Evolutionary conservation across 2,329 filamentous ascomycete species (phyloP), one percentile per base, ranked within the genome.

Genomic region (Xylariaceae sp.): DNA sequence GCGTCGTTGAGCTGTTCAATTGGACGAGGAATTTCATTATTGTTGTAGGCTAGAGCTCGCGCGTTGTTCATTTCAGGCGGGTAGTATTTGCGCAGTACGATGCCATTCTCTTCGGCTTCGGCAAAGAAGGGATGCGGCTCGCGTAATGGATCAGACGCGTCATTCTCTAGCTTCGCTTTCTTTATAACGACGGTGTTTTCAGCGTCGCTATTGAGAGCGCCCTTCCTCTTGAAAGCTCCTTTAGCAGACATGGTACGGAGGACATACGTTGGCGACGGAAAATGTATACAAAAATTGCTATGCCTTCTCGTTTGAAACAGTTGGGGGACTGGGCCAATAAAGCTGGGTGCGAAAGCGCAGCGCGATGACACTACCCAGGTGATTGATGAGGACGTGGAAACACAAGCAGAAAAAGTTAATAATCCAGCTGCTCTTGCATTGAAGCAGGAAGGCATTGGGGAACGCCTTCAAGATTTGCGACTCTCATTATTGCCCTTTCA

Each of bases 61-160:
- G 83, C 84, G 67, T 92, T 95, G 75, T 82, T 90, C 87, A 97
- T 96, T 71, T 96, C 92, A 1, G 85, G 83, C 0, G 92, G 92
- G 66, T 96, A 97, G 75, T 87, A 96, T 44, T 90, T 82, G 36
- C 88, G 86, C 31, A 89, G 77, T 0, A 91, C 85, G 46, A 91
- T 86, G 16, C 86, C 87, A 63, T 87, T 65, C 19, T 79, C 73
- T 61, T 83, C 80, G 7, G 79, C 74, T 19, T 78, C 73, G 14
- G 72, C 67, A n/a, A 78, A 69, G 37, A 77, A 76, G 9, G 77
- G 78, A 58, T 84, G 82, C 0, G 80, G 80, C 21, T 73, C 68
- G 31, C 74, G 75, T 48, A 82, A 66, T 23, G 72, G 73, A 52
- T 55, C 65, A 54, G 28, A 26, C 19, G 53, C 8, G 19, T 12